Percentiles rank a stretch among this genome's conserved stretches.
Evolutionary conservation across 2,329 filamentous ascomycete genomes (phyloP).

Genomic region (Albifimbria verrucaria): DNA sequence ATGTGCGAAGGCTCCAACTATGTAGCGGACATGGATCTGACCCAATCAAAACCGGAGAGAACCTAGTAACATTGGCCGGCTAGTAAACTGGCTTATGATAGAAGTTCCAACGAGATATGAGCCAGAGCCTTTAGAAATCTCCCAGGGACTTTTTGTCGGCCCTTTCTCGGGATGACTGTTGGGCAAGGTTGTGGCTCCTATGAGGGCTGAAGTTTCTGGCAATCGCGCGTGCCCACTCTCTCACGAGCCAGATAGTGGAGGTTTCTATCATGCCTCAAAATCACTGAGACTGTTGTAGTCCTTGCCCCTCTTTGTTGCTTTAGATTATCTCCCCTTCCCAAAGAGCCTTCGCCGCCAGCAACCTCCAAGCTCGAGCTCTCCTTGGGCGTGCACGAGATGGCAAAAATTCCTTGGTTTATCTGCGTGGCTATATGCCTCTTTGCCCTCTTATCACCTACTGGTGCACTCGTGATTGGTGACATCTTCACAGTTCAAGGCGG

Average conservation of each 20-base stretch:
- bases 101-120: background rate
- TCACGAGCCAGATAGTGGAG: background rate
- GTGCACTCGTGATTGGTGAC: background rate
- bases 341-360: background rate
- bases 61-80: no score
- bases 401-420: background rate
- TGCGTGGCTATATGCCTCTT: background rate
- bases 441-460: background rate
- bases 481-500: background rate
- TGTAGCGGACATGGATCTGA: no score
- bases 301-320: background rate
- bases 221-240: background rate
- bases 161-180: background rate
- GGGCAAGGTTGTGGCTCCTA: background rate
- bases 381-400: background rate
- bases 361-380: background rate
- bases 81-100: no score
- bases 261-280: background rate
- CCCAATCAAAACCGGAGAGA: no score
- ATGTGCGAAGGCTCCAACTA: no score
- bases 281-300: background rate
- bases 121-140: background rate
- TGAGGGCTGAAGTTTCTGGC: background rate
- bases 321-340: background rate
- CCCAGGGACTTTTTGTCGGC: background rate